These are phyloP conservation scores for Trematosphaeria pertusa DNA, from an alignment of 2,329 filamentous ascomycete genomes.

Conservation along the genomic window DNA sequence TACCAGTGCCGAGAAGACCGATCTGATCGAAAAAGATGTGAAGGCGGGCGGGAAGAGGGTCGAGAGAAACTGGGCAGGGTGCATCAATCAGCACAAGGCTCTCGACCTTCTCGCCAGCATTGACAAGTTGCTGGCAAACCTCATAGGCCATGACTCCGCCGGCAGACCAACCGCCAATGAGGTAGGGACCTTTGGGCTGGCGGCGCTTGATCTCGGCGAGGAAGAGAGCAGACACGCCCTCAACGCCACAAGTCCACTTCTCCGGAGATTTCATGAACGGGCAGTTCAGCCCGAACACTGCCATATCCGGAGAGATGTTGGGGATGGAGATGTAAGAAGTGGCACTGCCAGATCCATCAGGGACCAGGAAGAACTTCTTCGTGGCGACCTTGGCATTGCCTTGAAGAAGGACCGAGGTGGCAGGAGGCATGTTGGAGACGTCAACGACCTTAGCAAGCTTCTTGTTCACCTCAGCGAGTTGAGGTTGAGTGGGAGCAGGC, in stretches of 20 bases:
- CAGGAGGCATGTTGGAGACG: constrained; percentile 54
- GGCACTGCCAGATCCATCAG: constrained; percentile 64
- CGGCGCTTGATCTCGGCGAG: constrained; percentile 74
- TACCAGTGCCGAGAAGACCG: constrained; percentile 71
- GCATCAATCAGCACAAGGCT: constrained; percentile 61
- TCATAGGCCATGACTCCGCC: constrained; percentile 64
- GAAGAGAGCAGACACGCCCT: constrained; percentile 70
- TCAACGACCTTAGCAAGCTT: constrained; percentile 51
- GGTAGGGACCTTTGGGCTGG: constrained; percentile 68
- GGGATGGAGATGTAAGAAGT: constrained; percentile 72
- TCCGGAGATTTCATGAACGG: constrained; percentile 74
- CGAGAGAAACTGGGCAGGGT: constrained; percentile 60
- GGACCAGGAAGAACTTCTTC: constrained; percentile 61
- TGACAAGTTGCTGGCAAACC: constrained; percentile 57
- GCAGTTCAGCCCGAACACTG: constrained; percentile 67
- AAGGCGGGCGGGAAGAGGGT: constrained; percentile 61
- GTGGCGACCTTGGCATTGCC: constrained; percentile 63
- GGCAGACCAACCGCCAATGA: constrained; percentile 63
- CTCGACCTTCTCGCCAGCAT: constrained; percentile 57
- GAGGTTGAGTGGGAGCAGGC: constrained; percentile 31
- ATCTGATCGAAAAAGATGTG: constrained; percentile 77
- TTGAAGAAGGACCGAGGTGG: constrained; percentile 64
- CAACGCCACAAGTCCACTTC: constrained; percentile 70
- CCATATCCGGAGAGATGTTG: constrained; percentile 59
- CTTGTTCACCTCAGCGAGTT: constrained; percentile 58